phyloP scores from a whole-genome alignment of 2,329 filamentous ascomycete genomes.

The Penicillium sp. region DNA sequence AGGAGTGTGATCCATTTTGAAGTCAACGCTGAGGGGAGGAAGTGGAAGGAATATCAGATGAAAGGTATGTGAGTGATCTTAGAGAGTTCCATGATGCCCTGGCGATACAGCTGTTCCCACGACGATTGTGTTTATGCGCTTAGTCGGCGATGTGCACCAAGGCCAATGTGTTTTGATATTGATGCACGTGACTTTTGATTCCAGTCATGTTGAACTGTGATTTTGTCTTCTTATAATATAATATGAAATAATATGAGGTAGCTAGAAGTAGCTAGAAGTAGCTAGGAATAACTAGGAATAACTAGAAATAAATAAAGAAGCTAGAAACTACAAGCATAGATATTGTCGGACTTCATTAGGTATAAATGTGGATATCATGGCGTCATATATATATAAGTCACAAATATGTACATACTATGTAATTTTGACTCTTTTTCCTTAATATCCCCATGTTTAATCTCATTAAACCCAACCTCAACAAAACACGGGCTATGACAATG shows the following conservation, averaged over 20 bases:
- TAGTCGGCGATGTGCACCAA: neutral
- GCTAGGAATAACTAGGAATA: too few relatives aligned
- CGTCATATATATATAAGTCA: conserved; percentile 5
- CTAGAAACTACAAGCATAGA: too few relatives aligned
- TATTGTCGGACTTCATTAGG: too few relatives aligned
- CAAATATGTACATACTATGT: neutral
- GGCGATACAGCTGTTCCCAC: neutral
- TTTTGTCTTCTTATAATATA: too few relatives aligned
- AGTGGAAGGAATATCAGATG: neutral
- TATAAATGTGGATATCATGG: neutral
- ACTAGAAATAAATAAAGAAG: too few relatives aligned
- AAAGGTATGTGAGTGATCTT: neutral
- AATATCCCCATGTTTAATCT: neutral
- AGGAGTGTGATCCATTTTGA: conserved; percentile 8
- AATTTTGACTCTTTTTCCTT: neutral
- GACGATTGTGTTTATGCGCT: neutral
- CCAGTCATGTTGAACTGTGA: too few relatives aligned
- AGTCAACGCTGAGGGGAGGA: neutral
- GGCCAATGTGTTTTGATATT: neutral
- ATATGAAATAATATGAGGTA: too few relatives aligned
- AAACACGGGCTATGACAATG: conserved; percentile 54
- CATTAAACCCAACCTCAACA: neutral
- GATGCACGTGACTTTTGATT: neutral
- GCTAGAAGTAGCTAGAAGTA: too few relatives aligned
- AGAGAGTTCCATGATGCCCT: neutral